Percentiles rank a stretch among this genome's conserved stretches.
These are phyloP conservation scores for Penicillium arizonense DNA, from an alignment of 495 filamentous ascomycete species.

Conservation along the genomic window DNA sequence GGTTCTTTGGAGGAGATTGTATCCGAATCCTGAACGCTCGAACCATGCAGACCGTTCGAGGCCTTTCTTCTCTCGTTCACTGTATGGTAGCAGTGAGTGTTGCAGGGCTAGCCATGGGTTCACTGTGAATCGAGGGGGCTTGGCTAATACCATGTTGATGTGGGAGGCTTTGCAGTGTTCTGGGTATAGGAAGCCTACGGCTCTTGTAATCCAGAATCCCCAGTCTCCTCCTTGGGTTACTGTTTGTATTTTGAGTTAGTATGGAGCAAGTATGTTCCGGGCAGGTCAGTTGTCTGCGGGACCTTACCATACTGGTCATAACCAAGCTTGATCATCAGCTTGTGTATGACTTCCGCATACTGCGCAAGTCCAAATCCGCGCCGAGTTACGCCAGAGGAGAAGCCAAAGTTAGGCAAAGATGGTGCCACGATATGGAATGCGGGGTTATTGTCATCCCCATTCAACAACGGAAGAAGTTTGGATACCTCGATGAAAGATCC, in stretches of 20 bases:
- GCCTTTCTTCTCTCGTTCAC: conserved; percentile 35
- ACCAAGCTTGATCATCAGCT: conserved; percentile 65
- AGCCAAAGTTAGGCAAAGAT: conserved; percentile 42
- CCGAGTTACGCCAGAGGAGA: conserved; percentile 36
- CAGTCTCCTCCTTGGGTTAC: conserved; percentile 67
- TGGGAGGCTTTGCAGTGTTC: conserved; percentile 59
- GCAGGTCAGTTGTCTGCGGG: neutral
- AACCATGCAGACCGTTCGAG: conserved; percentile 52
- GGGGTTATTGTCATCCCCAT: conserved; percentile 20
- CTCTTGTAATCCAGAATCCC: conserved; percentile 61
- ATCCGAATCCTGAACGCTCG: conserved; percentile 50
- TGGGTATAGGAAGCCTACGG: conserved; percentile 56
- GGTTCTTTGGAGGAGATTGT: conserved; percentile 54
- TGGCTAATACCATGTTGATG: conserved; percentile 57
- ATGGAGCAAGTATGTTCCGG: neutral
- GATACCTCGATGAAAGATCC: conserved; percentile 40
- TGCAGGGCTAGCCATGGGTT: conserved; percentile 22
- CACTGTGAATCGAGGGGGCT: conserved; percentile 13
- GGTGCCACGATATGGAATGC: conserved; percentile 47
- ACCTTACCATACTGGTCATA: conserved; percentile 61
- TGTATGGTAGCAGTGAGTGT: conserved; percentile 24
- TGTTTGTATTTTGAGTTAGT: conserved; percentile 9
- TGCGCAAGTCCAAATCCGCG: conserved; percentile 55
- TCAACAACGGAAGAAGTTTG: conserved; percentile 33
- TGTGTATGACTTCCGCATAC: conserved; percentile 61